Evolutionary conservation across 345 rosid genomes (phyloP).

Genomic region (Arabis hirsuta): DNA sequence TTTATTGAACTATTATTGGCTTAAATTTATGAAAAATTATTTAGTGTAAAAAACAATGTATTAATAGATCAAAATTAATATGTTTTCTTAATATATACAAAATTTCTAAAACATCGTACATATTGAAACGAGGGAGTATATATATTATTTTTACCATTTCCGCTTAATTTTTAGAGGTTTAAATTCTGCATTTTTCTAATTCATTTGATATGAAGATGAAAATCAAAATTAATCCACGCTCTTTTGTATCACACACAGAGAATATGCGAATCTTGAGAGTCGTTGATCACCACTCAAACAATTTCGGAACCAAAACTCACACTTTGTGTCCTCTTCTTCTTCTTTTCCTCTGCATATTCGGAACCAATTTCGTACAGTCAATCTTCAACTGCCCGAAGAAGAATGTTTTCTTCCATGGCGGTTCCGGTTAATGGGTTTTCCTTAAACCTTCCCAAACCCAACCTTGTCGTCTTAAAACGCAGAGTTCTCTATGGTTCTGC

Average conservation of each 20-base stretch:
- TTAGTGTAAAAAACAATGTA: too few relatives aligned
- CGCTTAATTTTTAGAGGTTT: too few relatives aligned
- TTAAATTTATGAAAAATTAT: too few relatives aligned
- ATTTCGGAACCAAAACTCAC: conserved; percentile 5
- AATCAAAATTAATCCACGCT: neutral
- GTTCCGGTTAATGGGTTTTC: conserved; percentile 41
- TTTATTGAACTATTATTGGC: too few relatives aligned
- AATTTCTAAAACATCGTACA: too few relatives aligned
- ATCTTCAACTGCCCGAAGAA: conserved; percentile 15
- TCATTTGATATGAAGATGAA: too few relatives aligned
- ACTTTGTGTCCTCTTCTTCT: conserved; percentile 15
- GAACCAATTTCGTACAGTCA: neutral
- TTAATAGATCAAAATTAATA: too few relatives aligned
- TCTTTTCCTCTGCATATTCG: neutral
- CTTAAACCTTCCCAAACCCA: conserved; percentile 42
- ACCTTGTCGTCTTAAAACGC: conserved; percentile 28
- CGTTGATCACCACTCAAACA: conserved; percentile 27
- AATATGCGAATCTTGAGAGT: conserved; percentile 30
- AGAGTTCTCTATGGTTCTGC: conserved; percentile 3
- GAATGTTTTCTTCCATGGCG: conserved; percentile 52
- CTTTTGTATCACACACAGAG: neutral
- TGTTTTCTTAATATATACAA: too few relatives aligned
- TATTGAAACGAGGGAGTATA: too few relatives aligned
- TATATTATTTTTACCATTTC: too few relatives aligned
- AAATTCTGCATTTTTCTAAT: too few relatives aligned